Evolutionary conservation across 2,329 filamentous ascomycete genomes (phyloP), one percentile per base, ranked within the genome.

Genomic region (Pyrenochaeta sp.): DNA sequence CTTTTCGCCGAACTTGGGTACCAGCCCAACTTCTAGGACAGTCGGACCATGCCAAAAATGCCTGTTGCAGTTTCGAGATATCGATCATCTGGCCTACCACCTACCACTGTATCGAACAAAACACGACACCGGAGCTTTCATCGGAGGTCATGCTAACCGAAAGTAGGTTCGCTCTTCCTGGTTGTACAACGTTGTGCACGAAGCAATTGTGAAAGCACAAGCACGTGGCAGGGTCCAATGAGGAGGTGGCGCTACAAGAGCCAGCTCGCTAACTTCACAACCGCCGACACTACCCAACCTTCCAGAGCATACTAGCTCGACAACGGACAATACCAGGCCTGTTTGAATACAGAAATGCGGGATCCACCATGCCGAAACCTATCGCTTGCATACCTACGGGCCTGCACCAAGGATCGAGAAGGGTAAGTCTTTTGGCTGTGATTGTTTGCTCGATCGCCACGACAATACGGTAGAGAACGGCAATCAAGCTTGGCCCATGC

Each of bases 301-400:
- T 40, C 46, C 15, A 10, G 25, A 22, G 34, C 25, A 19, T 5
- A 19, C 49, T 15, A 30, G 10, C 30, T 12, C 50, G 24, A 37
- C 48, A 40, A 10, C 13, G 22, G 37, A 50, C 28, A 28, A 30
- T 9, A 19, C 25, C 24, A 9, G 8, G 15, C 36, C 36, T 28
- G 6, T 43, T 12, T 2, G 6, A 42, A 30, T 43, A 15, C 48
- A 22, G 34, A 25, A 42, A 42, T 50, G 46, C 15, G 36, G 36
- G 15, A 39, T 61, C 19, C 15, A 50, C 1, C 24, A 66, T 72
- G 67, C 34, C 55, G 37, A 60, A 59, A 50, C 56, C 55, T 25
- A 66, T 73, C 13, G 59, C 57, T 5, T 75, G 71, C 53, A 61
- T 70, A 8, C 58, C 61, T 25, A 72, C 68, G 25, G 66, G 64